Evolutionary conservation across 2,329 filamentous ascomycete species (phyloP), one percentile per base, ranked within the genome.

Genomic region (Canariomyces notabilis): DNA sequence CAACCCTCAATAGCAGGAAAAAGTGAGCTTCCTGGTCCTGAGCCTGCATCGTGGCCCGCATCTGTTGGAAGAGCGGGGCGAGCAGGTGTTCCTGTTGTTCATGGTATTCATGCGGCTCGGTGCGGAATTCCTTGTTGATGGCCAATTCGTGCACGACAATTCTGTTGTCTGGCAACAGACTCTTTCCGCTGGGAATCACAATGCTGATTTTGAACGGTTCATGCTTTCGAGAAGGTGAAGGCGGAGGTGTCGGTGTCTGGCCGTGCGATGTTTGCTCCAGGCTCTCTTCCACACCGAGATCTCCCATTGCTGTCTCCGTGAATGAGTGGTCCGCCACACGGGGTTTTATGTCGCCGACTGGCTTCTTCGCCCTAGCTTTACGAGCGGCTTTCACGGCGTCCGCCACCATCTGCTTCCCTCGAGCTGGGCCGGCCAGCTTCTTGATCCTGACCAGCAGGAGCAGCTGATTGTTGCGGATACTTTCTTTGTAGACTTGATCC

Each of bases 381-480:
- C 87, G 76, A 9, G 85, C 83, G 59, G 89, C 82, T 31, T 76
- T 75, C 41, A 91, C 85, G 16, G 87, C 86, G 42, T 86, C 83
- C 47, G 85, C 79, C 47, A 91, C 88, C 58, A 89, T 67, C 48
- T 76, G 78, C 61, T 85, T 85, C 19, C 85, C 87, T 59, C 79
- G 75, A 39, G 87, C 81, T 1, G 79, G 71, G 0, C 87, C 87
- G 2, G 85, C 85, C 37, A 93, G 70, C 63, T 80, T 85, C 66
- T 89, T 87, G 65, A 93, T 90, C 40, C 85, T 75, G 40, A 87
- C 85, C 60, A 91, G 80, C 15, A 91, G 70, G 67, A 87, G 85
- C 33, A 89, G 70, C 62, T 93, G 87, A 57, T 89, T 90, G 54
- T 89, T 83, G 47, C 85, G 79, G 53, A 91, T 89, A 49, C 87